Percentiles rank a stretch among this genome's conserved stretches.
Conservation (phyloP, 2,329 filamentous ascomycete genomes). For the Ceratocystis cacaofunesta region DNA sequence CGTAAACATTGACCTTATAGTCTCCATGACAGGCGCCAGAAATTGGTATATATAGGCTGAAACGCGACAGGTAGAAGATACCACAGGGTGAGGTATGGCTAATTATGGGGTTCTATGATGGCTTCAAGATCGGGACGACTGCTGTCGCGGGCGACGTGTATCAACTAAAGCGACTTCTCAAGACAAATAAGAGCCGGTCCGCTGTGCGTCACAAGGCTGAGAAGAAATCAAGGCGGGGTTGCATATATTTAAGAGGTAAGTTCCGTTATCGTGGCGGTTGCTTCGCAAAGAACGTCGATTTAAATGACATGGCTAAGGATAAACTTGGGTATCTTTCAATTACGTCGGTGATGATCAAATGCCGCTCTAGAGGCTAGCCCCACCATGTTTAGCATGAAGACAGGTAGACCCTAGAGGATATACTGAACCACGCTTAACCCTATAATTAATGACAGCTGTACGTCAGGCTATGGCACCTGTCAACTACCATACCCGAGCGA, state of each 20-base stretch:
- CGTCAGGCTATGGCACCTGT: neutral
- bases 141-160: neutral
- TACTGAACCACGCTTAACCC: neutral
- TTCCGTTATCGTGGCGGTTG: neutral
- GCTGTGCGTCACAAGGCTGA: neutral
- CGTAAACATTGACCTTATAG: constrained; percentile 70
- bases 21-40: constrained; percentile 52
- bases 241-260: neutral
- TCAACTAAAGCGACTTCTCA: neutral
- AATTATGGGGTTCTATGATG: neutral
- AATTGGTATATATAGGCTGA: neutral
- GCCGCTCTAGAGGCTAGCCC: neutral
- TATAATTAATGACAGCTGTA: neutral
- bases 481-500: too few relatives aligned
- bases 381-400: neutral
- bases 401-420: neutral
- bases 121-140: neutral
- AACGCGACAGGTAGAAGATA: neutral
- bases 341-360: constrained; percentile 3
- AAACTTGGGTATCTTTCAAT: neutral
- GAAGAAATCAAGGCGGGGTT: neutral
- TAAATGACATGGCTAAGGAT: constrained; percentile 2
- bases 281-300: neutral
- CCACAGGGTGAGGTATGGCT: neutral
- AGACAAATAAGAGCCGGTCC: neutral